Evolutionary conservation across 306 rosid species (phyloP), one percentile per base, ranked within the genome.

Genomic region (Inga leiocalycina): DNA sequence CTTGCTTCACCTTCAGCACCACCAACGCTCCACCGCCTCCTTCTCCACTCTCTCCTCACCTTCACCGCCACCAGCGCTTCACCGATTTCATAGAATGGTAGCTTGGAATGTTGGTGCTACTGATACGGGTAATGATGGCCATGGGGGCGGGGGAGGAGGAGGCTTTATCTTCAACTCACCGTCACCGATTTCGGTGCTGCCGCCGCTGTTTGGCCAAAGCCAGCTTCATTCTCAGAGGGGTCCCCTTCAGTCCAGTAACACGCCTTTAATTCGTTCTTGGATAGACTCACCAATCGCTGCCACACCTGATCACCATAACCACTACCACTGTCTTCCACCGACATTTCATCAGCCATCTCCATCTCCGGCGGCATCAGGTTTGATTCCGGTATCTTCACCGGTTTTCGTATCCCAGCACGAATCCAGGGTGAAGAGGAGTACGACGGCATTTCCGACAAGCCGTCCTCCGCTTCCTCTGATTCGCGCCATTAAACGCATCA

Each of bases 241-340:
- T 89, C 93, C 97, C 98, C 98, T 93, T 94, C 98, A 94, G 98
- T 94, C 98, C 98, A 94, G 98, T 93, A 88, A 91, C 94, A 85
- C 75, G 78, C 93, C 94, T 62, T 86, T 92, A 69, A 59, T 90
- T 88, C 97, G 94, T 84, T 94, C 93, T 82, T 88, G 93, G 94
- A 87, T 90, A 61, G 95, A 94, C 84, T 90, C 69, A 13, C 13
- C 92, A 32, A 74, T 81, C 34, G 52, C 84, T 13, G 78, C 64
- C 65, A 57, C 64, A 0, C 24, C 27, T 20, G 44, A 65, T 32
- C 71, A 30, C 43, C 51, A 62, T 10, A 30, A 30, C 71, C 64
- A 75, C 71, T 87, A 66, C 54, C 86, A 83, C 57, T 85, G 61
- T 39, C 54, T 85, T 49, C 74, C 88, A 11, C 74, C 85, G 20